These are phyloP conservation scores for Leucocoprinus leucothites DNA, from an alignment of 768 basidiomycete species.

Conservation along the genomic window DNA sequence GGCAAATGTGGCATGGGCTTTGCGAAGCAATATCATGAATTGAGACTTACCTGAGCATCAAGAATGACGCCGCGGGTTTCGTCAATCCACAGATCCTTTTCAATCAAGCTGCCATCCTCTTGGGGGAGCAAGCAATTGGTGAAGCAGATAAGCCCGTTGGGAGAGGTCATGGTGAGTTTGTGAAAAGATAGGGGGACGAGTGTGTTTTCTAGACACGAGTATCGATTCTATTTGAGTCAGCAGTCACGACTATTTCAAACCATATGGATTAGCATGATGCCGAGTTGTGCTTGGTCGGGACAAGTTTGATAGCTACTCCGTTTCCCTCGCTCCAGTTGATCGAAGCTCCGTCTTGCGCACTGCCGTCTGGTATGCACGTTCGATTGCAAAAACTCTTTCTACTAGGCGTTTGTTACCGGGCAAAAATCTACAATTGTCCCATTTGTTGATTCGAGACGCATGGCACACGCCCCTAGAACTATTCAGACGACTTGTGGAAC, in stretches of 20 bases:
- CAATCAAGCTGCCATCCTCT: conserved; percentile 74
- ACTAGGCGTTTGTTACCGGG: background rate
- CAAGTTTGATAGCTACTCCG: conserved; percentile 6
- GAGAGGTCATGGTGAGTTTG: conserved; percentile 32
- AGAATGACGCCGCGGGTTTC: conserved; percentile 69
- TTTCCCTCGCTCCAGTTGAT: background rate
- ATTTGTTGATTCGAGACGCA: background rate
- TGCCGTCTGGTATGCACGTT: conserved; percentile 5
- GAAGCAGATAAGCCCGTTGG: conserved; percentile 77
- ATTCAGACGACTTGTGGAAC: background rate
- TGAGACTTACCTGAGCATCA: conserved; percentile 59
- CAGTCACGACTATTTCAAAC: background rate
- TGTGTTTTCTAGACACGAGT: background rate
- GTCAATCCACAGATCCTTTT: conserved; percentile 83
- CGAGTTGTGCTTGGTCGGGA: conserved; percentile 1
- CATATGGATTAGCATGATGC: conserved; percentile 5
- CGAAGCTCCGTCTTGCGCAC: background rate
- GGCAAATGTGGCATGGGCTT: conserved; percentile 13
- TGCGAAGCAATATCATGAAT: background rate
- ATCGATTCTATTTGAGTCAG: conserved; percentile 10
- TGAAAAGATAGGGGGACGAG: background rate
- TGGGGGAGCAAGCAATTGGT: conserved; percentile 81
- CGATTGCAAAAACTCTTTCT: background rate
- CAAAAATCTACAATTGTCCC: background rate
- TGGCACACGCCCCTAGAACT: background rate